phyloP scores from a whole-genome alignment of 768 basidiomycete species.

The Phanerodontia chrysosporium region DNA sequence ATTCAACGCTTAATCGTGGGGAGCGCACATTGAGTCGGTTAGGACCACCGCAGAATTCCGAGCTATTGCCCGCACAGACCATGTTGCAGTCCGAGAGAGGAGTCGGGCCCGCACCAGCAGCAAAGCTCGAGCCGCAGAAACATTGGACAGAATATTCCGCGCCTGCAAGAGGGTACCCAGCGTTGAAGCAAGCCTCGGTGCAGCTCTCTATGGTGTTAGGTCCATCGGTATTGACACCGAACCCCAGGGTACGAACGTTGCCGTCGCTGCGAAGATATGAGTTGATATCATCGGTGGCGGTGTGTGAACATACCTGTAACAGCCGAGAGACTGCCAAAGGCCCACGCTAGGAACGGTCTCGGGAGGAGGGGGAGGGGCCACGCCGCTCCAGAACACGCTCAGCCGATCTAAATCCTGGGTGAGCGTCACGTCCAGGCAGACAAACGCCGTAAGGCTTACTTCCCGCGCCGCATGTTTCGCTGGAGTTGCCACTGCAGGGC shows the following conservation, averaged over 20 bases:
- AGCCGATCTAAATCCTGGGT: constrained; percentile 42
- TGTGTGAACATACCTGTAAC: constrained; percentile 51
- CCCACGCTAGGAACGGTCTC: constrained; percentile 50
- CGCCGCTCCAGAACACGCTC: constrained; percentile 61
- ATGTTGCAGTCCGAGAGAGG: constrained; percentile 58
- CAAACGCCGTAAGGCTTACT: constrained; percentile 31
- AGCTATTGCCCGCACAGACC: constrained; percentile 56
- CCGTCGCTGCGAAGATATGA: constrained; percentile 27
- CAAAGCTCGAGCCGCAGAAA: constrained; percentile 44
- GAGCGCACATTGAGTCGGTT: constrained; percentile 47
- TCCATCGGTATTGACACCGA: constrained; percentile 33
- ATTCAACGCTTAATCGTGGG: background rate
- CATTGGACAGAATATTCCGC: constrained; percentile 36
- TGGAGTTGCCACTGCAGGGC: constrained; percentile 52
- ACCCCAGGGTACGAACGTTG: constrained; percentile 30
- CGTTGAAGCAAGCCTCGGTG: constrained; percentile 55
- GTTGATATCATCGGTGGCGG: too few relatives aligned
- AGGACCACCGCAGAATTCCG: constrained; percentile 73
- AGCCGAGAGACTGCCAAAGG: constrained; percentile 69
- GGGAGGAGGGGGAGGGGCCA: constrained; percentile 51
- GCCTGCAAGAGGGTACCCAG: constrained; percentile 38
- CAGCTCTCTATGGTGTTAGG: constrained; percentile 52
- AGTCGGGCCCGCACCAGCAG: constrained; percentile 43
- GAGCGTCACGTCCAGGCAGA: background rate
- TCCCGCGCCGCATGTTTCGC: constrained; percentile 71